phyloP scores from a whole-genome alignment of 306 rosid species.

The Prunus campanulata region DNA sequence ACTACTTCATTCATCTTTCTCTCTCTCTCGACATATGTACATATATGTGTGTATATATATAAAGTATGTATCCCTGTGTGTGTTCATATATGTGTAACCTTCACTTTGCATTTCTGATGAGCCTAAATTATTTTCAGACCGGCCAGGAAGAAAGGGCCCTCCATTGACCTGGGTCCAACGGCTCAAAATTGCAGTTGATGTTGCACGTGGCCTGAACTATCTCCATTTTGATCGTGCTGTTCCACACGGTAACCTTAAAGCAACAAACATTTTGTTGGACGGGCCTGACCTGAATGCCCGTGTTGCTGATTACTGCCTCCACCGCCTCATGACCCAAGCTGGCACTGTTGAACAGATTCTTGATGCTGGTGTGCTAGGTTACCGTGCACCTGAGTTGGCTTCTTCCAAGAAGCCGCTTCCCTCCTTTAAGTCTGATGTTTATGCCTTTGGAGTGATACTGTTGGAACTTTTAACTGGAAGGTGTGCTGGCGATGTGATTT shows the following conservation, averaged over 20 bases:
- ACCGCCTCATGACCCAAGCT: constrained; percentile 95
- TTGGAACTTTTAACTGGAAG: constrained; percentile 91
- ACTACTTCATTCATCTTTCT: neutral
- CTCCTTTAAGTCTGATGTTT: constrained; percentile 94
- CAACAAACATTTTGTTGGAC: constrained; percentile 82
- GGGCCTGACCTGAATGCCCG: constrained; percentile 90
- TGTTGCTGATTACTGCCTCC: constrained; percentile 96
- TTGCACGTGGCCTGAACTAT: constrained; percentile 99
- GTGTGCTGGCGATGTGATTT: constrained; percentile 93
- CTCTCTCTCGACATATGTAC: neutral
- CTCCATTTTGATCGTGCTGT: constrained; percentile 99
- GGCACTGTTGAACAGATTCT: constrained; percentile 96
- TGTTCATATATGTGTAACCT: constrained; percentile 5
- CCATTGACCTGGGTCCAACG: constrained; percentile 84
- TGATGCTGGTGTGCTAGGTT: constrained; percentile 91
- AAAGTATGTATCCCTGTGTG: neutral
- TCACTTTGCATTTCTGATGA: constrained; percentile 23
- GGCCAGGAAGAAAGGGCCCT: constrained; percentile 92
- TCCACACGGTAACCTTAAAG: constrained; percentile 95
- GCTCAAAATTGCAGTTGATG: constrained; percentile 94
- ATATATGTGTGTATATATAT: neutral
- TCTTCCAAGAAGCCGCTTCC: constrained; percentile 93
- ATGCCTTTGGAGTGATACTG: constrained; percentile 89
- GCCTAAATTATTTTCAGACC: constrained; percentile 47
- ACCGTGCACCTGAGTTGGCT: constrained; percentile 93